Evolutionary conservation across 108 stramenopile genomes (phyloP).

Genomic region (Cylindrotheca fusiformis): DNA sequence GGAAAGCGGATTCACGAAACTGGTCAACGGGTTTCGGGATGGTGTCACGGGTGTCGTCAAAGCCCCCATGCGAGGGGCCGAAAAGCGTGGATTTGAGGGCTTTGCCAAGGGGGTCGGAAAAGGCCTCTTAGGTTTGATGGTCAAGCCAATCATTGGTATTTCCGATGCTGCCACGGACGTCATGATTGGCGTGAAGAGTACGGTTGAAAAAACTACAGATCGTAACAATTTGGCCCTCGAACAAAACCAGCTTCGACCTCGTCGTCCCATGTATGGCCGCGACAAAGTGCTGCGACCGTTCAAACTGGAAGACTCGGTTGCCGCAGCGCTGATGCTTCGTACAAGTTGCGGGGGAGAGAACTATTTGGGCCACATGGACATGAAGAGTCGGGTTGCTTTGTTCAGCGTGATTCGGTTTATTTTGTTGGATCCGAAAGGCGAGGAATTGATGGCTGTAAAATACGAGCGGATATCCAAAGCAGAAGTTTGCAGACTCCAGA

Average conservation of each 20-base stretch:
- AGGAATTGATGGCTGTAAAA: constrained; percentile 51
- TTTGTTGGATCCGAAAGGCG: constrained; percentile 59
- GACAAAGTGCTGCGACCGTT: constrained; percentile 57
- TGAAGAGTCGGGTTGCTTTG: constrained; percentile 59
- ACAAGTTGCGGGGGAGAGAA: constrained; percentile 64
- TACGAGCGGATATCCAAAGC: constrained; percentile 48
- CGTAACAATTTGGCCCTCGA: constrained; percentile 15
- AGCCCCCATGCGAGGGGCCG: constrained; percentile 79
- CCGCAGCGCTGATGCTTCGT: constrained; percentile 52
- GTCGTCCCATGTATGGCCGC: constrained; percentile 67
- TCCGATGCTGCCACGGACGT: constrained; percentile 89
- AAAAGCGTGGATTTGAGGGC: constrained; percentile 76
- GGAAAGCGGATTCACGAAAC: constrained; percentile 66
- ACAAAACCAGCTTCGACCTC: constrained; percentile 50
- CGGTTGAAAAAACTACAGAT: constrained; percentile 42
- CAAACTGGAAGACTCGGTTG: constrained; percentile 63
- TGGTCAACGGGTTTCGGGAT: constrained; percentile 71
- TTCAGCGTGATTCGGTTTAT: constrained; percentile 55
- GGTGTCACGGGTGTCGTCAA: constrained; percentile 80
- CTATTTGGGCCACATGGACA: constrained; percentile 66
- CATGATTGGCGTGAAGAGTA: constrained; percentile 80
- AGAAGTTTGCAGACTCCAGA: constrained; percentile 39
- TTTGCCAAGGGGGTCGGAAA: constrained; percentile 82
- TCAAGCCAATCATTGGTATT: constrained; percentile 92
- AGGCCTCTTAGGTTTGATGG: constrained; percentile 83